phyloP scores from a whole-genome alignment of 305 asterid genomes.

The Fraxinus sp. region DNA sequence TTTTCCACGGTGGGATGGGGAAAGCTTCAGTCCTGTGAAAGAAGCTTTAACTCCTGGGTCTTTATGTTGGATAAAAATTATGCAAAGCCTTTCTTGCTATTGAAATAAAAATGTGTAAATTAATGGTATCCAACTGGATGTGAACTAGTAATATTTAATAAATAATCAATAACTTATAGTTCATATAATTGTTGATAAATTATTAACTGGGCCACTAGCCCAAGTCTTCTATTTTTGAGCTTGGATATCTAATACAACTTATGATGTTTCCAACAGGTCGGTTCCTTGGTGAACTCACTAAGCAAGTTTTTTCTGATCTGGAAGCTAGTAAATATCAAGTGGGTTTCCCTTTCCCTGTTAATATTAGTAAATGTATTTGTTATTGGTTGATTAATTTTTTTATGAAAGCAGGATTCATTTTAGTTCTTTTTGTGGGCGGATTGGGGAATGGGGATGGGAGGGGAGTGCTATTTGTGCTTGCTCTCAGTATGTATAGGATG shows the following conservation, averaged over 20 bases:
- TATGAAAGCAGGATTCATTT: conserved; percentile 6
- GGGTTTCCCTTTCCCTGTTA: conserved; percentile 31
- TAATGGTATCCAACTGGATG: neutral
- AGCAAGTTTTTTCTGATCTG: conserved; percentile 93
- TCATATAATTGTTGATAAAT: conserved; percentile 10
- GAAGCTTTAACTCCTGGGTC: neutral
- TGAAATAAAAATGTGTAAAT: neutral
- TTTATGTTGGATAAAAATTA: neutral
- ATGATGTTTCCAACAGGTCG: conserved; percentile 64
- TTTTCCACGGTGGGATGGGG: neutral
- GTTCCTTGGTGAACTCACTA: conserved; percentile 93
- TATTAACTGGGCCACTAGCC: neutral
- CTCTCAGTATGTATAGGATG: neutral
- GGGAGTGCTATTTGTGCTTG: neutral
- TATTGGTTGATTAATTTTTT: conserved; percentile 1
- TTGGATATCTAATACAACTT: conserved; percentile 16
- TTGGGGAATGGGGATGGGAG: conserved; percentile 1
- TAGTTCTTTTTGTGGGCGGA: neutral
- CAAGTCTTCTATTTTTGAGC: neutral
- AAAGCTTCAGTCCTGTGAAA: conserved; percentile 8
- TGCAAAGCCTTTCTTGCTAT: neutral
- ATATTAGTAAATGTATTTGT: conserved; percentile 18
- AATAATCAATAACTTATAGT: neutral
- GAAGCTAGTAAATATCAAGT: conserved; percentile 94
- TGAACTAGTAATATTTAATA: neutral